Base-by-base conservation (phyloP, 805 yeast genomes). In the Cyberlindnera sargentensis region DNA sequence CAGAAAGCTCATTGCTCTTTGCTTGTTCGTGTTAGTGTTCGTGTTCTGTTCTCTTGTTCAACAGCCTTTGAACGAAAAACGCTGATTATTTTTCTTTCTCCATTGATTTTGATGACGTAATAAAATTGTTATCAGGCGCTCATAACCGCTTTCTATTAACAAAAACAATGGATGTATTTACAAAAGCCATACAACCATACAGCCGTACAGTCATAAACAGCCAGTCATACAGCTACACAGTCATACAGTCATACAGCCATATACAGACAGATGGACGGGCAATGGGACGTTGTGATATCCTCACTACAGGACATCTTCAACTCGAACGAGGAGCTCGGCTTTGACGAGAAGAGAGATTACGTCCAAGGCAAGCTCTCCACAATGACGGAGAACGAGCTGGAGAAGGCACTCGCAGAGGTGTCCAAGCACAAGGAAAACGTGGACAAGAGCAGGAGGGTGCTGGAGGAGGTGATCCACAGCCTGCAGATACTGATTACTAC, bases 271-370 rank as follows among this genome's bases (percentile, higher is more conserved):
- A 15, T 75, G 69, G 82, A 76, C 26, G 78, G 82, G 1, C 72
- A 76, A 52, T 83, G 91, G 91, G 84, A 80, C 52, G 72, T 75
- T 29, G 80, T 80, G 5, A 66, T 79, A 3, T 71, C 87, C 6
- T 78, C 84, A 2, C 63, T 83, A 20, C 89, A 82, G 57, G 89
- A 82, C 51, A 70, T 81, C 8, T 78, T 78, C 59, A 81, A 76
- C 48, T 69, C 78, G 27, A 80, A 80, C 53, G 85, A 78, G 51
- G 67, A 73, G 10, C 57, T 67, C 4, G 60, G 73, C 3, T 74
- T 82, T 44, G 82, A 80, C 47, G 67, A 63, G 31, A 53, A 58
- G 25, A 46, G 49, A 31, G 55, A 52, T n/a, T 37, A 53, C 6
- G 63, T 51, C 36, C 58, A 53, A 35, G 60, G 58, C 1, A 63